Conservation (phyloP, 2,329 filamentous ascomycete genomes). For the Colletotrichum sp. region DNA sequence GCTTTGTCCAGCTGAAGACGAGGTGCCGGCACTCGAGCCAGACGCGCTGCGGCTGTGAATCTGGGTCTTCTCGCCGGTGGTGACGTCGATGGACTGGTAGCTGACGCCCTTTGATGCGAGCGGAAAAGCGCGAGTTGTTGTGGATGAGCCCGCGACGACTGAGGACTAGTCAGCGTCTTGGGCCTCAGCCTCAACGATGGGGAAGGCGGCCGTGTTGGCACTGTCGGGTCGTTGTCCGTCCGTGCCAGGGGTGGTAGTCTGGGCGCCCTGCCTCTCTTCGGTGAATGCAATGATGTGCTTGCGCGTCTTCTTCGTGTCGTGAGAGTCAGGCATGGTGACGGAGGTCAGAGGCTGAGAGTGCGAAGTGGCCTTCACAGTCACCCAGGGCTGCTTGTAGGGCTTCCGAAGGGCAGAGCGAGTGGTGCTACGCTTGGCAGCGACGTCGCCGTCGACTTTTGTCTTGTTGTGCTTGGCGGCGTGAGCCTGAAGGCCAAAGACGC, state of each 20-base stretch:
- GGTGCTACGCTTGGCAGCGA: neutral
- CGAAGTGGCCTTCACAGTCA: neutral
- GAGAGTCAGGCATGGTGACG: neutral
- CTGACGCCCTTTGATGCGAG: neutral
- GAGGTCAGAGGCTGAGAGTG: neutral
- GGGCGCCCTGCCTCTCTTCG: neutral
- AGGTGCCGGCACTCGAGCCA: neutral
- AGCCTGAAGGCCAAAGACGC: neutral
- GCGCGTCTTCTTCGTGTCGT: neutral
- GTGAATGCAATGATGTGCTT: neutral
- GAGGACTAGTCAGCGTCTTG: neutral
- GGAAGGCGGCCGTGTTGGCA: neutral
- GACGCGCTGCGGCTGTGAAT: neutral
- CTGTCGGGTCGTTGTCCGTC: neutral
- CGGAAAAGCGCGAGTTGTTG: neutral
- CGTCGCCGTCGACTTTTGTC: neutral
- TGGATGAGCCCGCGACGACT: neutral
- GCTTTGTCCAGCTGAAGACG: neutral
- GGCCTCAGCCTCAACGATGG: neutral
- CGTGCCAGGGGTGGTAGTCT: neutral
- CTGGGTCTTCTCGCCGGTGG: neutral
- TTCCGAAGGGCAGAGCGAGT: neutral
- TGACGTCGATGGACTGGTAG: neutral
- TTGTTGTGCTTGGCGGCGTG: neutral
- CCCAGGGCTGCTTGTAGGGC: neutral